Evolutionary conservation across 2,329 filamentous ascomycete genomes (phyloP).

Genomic region (Fusarium nygamai): DNA sequence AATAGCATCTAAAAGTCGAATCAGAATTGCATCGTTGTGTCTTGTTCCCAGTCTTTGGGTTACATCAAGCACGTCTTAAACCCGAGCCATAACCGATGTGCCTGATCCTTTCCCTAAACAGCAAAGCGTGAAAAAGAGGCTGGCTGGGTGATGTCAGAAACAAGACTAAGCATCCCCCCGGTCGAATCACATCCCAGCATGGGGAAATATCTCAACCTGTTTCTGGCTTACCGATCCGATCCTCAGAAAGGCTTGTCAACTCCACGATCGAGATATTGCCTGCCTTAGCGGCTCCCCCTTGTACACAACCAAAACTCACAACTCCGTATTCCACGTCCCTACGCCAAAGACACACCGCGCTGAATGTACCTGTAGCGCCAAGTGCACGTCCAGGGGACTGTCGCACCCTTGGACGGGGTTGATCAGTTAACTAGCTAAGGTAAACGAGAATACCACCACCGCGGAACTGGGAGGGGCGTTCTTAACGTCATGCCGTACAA

Average conservation of each 20-base stretch:
- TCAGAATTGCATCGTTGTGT: not conserved
- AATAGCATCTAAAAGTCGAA: rapidly evolving
- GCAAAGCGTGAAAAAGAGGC: not conserved
- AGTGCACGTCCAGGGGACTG: not conserved
- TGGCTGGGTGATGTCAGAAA: not conserved
- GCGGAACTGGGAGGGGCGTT: not conserved
- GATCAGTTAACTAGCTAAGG: not conserved
- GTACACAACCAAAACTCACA: not conserved
- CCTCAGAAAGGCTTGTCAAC: constrained; percentile 15
- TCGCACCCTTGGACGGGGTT: constrained; percentile 1
- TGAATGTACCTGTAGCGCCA: not conserved
- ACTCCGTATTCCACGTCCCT: not conserved
- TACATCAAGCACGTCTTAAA: not conserved
- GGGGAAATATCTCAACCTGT: constrained; percentile 11
- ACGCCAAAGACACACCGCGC: not conserved
- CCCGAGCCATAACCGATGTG: constrained; percentile 1
- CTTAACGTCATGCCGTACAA: constrained; percentile 5
- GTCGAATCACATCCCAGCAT: not conserved
- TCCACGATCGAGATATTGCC: constrained; percentile 15
- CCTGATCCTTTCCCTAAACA: not conserved
- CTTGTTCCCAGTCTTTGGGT: not conserved
- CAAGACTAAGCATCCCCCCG: not conserved
- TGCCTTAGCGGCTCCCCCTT: constrained; percentile 7
- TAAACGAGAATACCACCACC: not conserved
- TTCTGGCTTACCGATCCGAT: constrained; percentile 3